These are phyloP conservation scores for Xylariomycetidae sp. DNA, from an alignment of 2,329 filamentous ascomycete genomes.

Conservation along the genomic window DNA sequence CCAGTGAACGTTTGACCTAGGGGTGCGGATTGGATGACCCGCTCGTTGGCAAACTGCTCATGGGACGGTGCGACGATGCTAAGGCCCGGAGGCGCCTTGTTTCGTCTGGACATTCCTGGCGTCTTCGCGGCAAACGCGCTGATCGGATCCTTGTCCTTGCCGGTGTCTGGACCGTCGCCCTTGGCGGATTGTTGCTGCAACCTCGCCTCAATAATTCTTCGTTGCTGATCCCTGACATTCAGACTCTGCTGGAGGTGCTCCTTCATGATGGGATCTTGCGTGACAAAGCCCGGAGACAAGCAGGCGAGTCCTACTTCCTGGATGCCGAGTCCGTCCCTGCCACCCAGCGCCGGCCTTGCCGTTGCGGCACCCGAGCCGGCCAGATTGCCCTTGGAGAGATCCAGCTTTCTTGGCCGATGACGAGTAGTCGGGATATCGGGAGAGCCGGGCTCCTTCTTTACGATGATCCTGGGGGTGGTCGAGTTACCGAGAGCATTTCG, in stretches of 20 bases:
- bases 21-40: constrained; percentile 94
- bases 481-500: constrained; percentile 53
- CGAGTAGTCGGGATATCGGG: constrained; percentile 71
- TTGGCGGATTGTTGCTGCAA: constrained; percentile 83
- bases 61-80: constrained; percentile 95
- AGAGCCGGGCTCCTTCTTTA: constrained; percentile 94
- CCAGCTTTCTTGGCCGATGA: constrained; percentile 71
- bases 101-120: constrained; percentile 64
- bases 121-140: constrained; percentile 60
- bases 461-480: constrained; percentile 75
- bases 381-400: constrained; percentile 63
- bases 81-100: constrained; percentile 81
- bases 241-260: constrained; percentile 93
- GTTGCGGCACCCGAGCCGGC: constrained; percentile 50
- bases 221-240: constrained; percentile 87
- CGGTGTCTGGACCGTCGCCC: constrained; percentile 58
- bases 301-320: constrained; percentile 93
- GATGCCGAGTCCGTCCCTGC: constrained; percentile 73
- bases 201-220: constrained; percentile 89
- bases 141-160: constrained; percentile 47
- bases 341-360: constrained; percentile 71
- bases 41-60: constrained; percentile 85
- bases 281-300: constrained; percentile 91
- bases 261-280: constrained; percentile 93
- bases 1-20: constrained; percentile 94